Base-by-base conservation (phyloP, 768 basidiomycete genomes). In the Amanita thiersii region DNA sequence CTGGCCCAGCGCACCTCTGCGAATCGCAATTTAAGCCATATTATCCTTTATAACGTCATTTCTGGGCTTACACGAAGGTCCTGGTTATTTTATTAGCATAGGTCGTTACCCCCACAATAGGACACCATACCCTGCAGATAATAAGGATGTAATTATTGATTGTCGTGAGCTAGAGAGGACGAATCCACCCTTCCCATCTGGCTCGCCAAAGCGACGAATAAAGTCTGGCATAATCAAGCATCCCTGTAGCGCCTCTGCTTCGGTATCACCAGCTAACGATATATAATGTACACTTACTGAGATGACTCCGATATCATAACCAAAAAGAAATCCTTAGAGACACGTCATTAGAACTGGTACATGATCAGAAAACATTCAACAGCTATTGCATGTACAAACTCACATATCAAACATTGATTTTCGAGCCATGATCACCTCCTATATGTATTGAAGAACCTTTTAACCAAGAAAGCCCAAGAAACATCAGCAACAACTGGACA, bases 191-290 rank as follows among this genome's bases (percentile, higher is more conserved):
- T 73, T 51, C 2, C 52, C 50, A 36, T 60, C 68, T 3, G 67
- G 39, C 51, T 76, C 62, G 23, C 83, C 85, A 52, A 87, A 86
- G 9, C 82, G 74, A 39, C 62, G 49, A 50, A 84, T 68, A 56
- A 87, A 87, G 56, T 86, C 83, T 5, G 74, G 74, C 81, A 86
- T 86, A 45, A 86, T 85, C 23, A 87, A 59, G 52, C 81, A 85
- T 68, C 84, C 85, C 76, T 81, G 51, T 6, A 11, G 9, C 11
- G 15, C 9, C n/a, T n/a, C n/a, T n/a, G 38, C 4, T 3, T 18
- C 28, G 18, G 10, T 18, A n/a, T 14, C 12, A n/a, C 2, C 2
- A n/a, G 23, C 5, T 15, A 10, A 6, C 20, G 12, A 25, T 24
- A 25, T 12, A 39, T 9, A 6, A 3, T 18, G 20, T 21, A 39